These are phyloP conservation scores for Penstemon barbatus DNA, from an alignment of 257 asterid species.

Conservation along the genomic window DNA sequence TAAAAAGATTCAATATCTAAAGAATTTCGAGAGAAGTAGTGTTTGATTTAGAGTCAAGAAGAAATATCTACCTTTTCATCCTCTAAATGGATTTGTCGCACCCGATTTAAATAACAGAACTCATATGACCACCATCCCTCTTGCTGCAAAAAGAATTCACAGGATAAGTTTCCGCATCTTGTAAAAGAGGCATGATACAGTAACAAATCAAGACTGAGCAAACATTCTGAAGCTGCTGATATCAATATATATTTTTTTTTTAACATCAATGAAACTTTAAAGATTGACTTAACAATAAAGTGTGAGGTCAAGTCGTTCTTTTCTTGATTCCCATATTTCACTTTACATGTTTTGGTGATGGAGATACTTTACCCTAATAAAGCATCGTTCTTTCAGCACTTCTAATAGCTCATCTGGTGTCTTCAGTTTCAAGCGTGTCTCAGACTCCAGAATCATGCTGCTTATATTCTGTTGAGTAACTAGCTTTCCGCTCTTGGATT, in stretches of 20 bases:
- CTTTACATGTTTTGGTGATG: conserved; percentile 13
- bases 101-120: conserved; percentile 71
- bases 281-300: not conserved
- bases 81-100: conserved; percentile 93
- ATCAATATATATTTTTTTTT: not conserved
- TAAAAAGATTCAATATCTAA: conserved; percentile 9
- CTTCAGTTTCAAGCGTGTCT: conserved; percentile 67
- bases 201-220: conserved; percentile 8
- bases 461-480: conserved; percentile 75
- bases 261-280: not conserved
- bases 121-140: conserved; percentile 99
- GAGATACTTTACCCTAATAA: conserved; percentile 64
- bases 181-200: conserved; percentile 16
- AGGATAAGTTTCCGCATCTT: conserved; percentile 26
- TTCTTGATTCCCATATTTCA: conserved; percentile 7
- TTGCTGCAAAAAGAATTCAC: conserved; percentile 63
- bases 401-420: conserved; percentile 97
- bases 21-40: not conserved
- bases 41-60: conserved; percentile 12
- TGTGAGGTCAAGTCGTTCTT: not conserved
- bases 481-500: conserved; percentile 69
- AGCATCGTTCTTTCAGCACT: conserved; percentile 80
- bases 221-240: conserved; percentile 6
- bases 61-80: conserved; percentile 70
- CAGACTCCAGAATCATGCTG: conserved; percentile 87